These are phyloP conservation scores for Balansia obtecta DNA, from an alignment of 2,329 filamentous ascomycete species.

Conservation along the genomic window DNA sequence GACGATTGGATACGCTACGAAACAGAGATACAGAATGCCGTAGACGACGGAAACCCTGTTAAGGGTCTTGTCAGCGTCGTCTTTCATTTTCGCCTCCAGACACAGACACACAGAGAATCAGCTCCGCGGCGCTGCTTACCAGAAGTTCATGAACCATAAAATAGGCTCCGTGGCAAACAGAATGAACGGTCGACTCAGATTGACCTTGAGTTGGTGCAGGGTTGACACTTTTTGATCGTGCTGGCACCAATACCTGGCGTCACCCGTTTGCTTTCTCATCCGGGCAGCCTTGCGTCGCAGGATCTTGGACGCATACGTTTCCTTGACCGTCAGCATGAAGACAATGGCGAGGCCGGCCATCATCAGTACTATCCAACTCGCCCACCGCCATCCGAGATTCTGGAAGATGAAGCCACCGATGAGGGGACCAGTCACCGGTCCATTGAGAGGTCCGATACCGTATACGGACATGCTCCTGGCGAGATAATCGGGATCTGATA, in stretches of 20 bases:
- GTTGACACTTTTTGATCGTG: slow-evolving; percentile 63
- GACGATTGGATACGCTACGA: slow-evolving; percentile 80
- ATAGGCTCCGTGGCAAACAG: slow-evolving; percentile 77
- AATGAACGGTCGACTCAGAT: slow-evolving; percentile 64
- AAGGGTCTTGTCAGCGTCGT: no score
- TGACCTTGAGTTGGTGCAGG: slow-evolving; percentile 56
- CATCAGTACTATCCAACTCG: slow-evolving; percentile 70
- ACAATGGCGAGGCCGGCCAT: slow-evolving; percentile 49
- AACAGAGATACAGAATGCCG: slow-evolving; percentile 78
- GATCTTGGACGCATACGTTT: slow-evolving; percentile 66
- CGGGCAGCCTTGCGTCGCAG: slow-evolving; percentile 53
- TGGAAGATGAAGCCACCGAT: slow-evolving; percentile 65
- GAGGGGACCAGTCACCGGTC: slow-evolving; percentile 30
- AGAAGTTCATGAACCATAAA: slow-evolving; percentile 53
- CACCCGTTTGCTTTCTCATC: slow-evolving; percentile 54
- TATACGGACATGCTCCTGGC: slow-evolving; percentile 67
- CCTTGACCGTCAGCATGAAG: slow-evolving; percentile 48
- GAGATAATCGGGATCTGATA: slow-evolving; percentile 67
- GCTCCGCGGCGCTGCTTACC: slow-evolving; percentile 32
- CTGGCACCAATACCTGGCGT: slow-evolving; percentile 63
- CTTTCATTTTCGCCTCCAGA: no score
- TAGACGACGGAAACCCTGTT: slow-evolving; percentile 69
- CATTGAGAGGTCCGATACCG: slow-evolving; percentile 68
- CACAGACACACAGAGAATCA: background rate
- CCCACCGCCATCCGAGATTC: slow-evolving; percentile 79